These are phyloP conservation scores for Coriolopsis trogii DNA, from an alignment of 1,284 basidiomycete species.

Conservation along the genomic window DNA sequence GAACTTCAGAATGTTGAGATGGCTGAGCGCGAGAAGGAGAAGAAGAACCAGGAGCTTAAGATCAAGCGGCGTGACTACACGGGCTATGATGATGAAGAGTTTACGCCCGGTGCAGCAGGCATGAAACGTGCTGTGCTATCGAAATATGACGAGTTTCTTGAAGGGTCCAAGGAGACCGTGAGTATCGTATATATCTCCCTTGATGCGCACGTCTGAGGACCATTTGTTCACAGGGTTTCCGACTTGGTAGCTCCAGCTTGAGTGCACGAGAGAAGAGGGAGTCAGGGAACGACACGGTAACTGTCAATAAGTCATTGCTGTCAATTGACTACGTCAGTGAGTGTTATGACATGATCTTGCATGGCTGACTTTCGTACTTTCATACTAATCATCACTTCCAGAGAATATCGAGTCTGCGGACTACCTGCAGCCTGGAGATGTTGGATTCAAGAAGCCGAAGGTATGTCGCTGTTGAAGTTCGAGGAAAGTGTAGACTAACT, in stretches of 20 bases:
- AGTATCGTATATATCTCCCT: constrained; percentile 25
- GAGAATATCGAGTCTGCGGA: constrained; percentile 88
- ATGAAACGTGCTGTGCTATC: constrained; percentile 84
- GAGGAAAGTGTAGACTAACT: constrained; percentile 11
- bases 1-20: constrained; percentile 95
- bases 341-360: constrained; percentile 34
- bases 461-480: constrained; percentile 36
- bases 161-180: constrained; percentile 70
- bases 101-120: constrained; percentile 71
- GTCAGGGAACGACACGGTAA: constrained; percentile 47
- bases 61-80: constrained; percentile 91
- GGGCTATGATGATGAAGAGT: constrained; percentile 97
- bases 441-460: constrained; percentile 94
- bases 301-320: constrained; percentile 80
- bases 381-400: constrained; percentile 36
- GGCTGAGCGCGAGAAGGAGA: constrained; percentile 81
- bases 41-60: constrained; percentile 84
- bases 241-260: constrained; percentile 64
- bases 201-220: not conserved
- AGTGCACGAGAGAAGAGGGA: constrained; percentile 53
- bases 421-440: constrained; percentile 89
- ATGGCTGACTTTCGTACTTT: constrained; percentile 10
- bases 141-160: constrained; percentile 93
- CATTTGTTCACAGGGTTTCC: constrained; percentile 65
- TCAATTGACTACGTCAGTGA: constrained; percentile 91